Conservation (phyloP, 2,329 filamentous ascomycete genomes). For the Massarina eburnea region DNA sequence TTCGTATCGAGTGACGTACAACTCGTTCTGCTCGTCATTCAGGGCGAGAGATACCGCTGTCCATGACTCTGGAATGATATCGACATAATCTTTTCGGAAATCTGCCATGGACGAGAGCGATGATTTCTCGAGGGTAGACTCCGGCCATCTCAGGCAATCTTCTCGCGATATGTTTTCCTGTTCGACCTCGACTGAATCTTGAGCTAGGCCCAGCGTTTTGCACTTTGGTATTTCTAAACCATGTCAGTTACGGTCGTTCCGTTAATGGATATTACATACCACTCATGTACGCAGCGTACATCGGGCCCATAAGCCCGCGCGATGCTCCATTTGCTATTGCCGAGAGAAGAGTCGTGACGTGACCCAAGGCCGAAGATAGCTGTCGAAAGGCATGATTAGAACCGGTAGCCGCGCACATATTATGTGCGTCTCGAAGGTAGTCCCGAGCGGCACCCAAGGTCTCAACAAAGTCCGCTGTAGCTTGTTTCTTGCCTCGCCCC, state of each 20-base stretch:
- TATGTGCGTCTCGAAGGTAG: constrained; percentile 65
- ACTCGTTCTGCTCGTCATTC: constrained; percentile 78
- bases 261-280: constrained; percentile 22
- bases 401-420: constrained; percentile 55
- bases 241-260: constrained; percentile 4
- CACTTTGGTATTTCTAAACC: constrained; percentile 68
- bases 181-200: constrained; percentile 57
- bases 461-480: constrained; percentile 54
- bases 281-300: constrained; percentile 44
- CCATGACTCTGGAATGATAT: constrained; percentile 82
- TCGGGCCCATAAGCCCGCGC: constrained; percentile 39
- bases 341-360: constrained; percentile 44
- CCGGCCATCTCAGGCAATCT: constrained; percentile 44
- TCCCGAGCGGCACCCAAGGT: constrained; percentile 67
- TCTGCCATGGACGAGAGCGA: constrained; percentile 45
- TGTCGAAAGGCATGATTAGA: constrained; percentile 60
- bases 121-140: constrained; percentile 31
- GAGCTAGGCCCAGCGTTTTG: constrained; percentile 67
- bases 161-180: constrained; percentile 44
- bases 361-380: constrained; percentile 37
- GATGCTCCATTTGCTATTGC: constrained; percentile 34
- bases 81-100: constrained; percentile 80
- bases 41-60: constrained; percentile 82
- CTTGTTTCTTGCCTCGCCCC: constrained; percentile 26
- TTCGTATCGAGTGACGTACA: constrained; percentile 85